Conservation (phyloP, 2,329 filamentous ascomycete species). For the Coniella lustricola region DNA sequence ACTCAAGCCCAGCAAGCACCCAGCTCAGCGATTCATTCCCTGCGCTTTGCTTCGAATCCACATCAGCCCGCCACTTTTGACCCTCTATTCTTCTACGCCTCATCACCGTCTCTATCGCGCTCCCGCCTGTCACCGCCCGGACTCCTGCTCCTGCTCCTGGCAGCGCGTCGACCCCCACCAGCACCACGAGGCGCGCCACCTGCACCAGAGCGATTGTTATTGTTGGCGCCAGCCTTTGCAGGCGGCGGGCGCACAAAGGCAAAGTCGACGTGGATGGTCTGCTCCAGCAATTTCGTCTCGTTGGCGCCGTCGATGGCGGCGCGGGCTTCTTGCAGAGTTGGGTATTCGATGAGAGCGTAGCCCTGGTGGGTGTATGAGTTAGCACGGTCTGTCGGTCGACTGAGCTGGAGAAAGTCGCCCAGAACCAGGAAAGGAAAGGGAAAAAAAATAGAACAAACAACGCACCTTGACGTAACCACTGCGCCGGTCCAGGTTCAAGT, state of each 20-base stretch:
- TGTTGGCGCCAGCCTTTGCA: conserved; percentile 36
- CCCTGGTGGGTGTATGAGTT: conserved; percentile 43
- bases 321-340: conserved; percentile 69
- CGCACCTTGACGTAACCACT: conserved; percentile 80
- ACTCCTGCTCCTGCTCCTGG: conserved; percentile 42
- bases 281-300: conserved; percentile 69
- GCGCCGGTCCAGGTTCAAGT: conserved; percentile 73
- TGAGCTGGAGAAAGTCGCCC: neutral
- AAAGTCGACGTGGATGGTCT: conserved; percentile 76
- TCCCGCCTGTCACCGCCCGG: conserved; percentile 27
- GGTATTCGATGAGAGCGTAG: conserved; percentile 79
- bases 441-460: conserved; percentile 4
- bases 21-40: too few relatives aligned
- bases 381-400: neutral
- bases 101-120: conserved; percentile 15
- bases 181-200: conserved; percentile 30
- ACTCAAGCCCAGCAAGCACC: too few relatives aligned
- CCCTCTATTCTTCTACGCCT: too few relatives aligned
- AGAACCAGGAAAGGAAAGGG: neutral
- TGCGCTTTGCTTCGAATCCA: neutral
- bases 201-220: conserved; percentile 32
- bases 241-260: conserved; percentile 77
- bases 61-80: neutral
- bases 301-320: conserved; percentile 79
- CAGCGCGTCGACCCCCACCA: conserved; percentile 32